Percentiles rank a stretch among this genome's conserved stretches.
phyloP scores from a whole-genome alignment of 192 early-diverging fungal species.

The Backusella macrospora region DNA sequence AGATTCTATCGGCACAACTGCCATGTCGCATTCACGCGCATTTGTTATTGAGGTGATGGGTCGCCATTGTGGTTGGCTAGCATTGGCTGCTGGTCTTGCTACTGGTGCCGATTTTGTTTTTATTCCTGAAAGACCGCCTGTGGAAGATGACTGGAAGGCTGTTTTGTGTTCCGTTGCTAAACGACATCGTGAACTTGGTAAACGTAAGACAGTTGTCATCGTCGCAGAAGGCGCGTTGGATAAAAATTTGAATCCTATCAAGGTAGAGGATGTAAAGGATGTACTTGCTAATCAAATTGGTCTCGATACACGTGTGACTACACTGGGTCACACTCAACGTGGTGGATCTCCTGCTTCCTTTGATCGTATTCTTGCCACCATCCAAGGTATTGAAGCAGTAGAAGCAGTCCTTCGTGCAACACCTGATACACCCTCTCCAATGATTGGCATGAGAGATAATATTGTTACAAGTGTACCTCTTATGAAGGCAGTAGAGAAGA shows the following conservation, averaged over 20 bases:
- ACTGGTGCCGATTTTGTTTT: conserved; percentile 96
- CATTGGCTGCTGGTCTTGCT: conserved; percentile 78
- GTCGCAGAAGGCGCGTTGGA: conserved; percentile 98
- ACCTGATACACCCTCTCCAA: conserved; percentile 80
- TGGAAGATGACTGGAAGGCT: conserved; percentile 82
- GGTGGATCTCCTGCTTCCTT: conserved; percentile 92
- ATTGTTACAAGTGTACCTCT: conserved; percentile 82
- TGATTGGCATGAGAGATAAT: conserved; percentile 92
- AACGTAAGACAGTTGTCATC: conserved; percentile 89
- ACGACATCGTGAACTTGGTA: conserved; percentile 76
- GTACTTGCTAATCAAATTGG: conserved; percentile 76
- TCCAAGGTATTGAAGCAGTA: conserved; percentile 94
- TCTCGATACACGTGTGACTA: conserved; percentile 92
- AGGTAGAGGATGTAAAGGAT: conserved; percentile 79
- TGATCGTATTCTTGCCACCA: conserved; percentile 88
- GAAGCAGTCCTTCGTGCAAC: conserved; percentile 86
- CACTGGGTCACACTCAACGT: conserved; percentile 92
- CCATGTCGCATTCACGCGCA: conserved; percentile 90
- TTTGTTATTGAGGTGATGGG: conserved; percentile 99
- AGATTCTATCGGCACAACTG: conserved; percentile 90
- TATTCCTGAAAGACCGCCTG: conserved; percentile 91
- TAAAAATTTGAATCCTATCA: conserved; percentile 83
- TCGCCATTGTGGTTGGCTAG: conserved; percentile 95
- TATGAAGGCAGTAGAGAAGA: conserved; percentile 94
- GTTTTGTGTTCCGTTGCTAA: conserved; percentile 79